phyloP scores from a whole-genome alignment of 2,329 filamentous ascomycete species.

The Tolypocladium amazonense region DNA sequence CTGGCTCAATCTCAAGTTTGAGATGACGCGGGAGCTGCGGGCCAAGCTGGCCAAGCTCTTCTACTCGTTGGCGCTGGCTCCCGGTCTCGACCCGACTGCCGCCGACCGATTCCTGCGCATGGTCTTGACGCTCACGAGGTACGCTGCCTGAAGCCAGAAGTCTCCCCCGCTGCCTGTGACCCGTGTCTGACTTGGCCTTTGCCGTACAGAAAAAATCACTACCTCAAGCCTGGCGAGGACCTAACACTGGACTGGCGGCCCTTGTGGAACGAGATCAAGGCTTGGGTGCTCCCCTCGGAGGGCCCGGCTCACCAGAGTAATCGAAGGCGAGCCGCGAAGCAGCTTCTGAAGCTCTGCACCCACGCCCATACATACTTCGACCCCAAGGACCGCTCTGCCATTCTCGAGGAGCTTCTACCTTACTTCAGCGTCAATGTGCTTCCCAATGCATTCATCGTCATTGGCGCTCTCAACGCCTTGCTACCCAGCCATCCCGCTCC shows the following conservation, averaged over 20 bases:
- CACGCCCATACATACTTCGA: slow-evolving; percentile 92
- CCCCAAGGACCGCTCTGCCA: slow-evolving; percentile 69
- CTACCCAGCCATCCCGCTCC: slow-evolving; percentile 76
- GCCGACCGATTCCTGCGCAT: slow-evolving; percentile 91
- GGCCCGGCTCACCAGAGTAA: slow-evolving; percentile 53
- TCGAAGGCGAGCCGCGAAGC: slow-evolving; percentile 46
- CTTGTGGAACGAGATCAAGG: slow-evolving; percentile 85
- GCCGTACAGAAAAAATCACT: slow-evolving; percentile 71
- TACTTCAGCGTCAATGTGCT: slow-evolving; percentile 92
- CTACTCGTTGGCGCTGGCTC: slow-evolving; percentile 85
- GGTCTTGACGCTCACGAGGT: slow-evolving; percentile 95
- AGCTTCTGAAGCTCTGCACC: slow-evolving; percentile 77
- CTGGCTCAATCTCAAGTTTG: slow-evolving; percentile 96
- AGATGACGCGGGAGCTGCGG: slow-evolving; percentile 76
- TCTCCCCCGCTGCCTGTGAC: neutral
- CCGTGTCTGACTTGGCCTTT: neutral
- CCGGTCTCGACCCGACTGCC: slow-evolving; percentile 71
- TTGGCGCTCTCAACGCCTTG: slow-evolving; percentile 75
- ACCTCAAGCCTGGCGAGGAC: slow-evolving; percentile 82
- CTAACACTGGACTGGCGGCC: slow-evolving; percentile 89
- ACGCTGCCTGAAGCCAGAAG: slow-evolving; percentile 22
- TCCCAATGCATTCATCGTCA: slow-evolving; percentile 87
- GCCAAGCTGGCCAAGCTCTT: slow-evolving; percentile 82
- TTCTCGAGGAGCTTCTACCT: slow-evolving; percentile 69
- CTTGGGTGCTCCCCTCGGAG: slow-evolving; percentile 79